phyloP scores from a whole-genome alignment of 345 rosid genomes.

The Xanthoceras sorbifolium region DNA sequence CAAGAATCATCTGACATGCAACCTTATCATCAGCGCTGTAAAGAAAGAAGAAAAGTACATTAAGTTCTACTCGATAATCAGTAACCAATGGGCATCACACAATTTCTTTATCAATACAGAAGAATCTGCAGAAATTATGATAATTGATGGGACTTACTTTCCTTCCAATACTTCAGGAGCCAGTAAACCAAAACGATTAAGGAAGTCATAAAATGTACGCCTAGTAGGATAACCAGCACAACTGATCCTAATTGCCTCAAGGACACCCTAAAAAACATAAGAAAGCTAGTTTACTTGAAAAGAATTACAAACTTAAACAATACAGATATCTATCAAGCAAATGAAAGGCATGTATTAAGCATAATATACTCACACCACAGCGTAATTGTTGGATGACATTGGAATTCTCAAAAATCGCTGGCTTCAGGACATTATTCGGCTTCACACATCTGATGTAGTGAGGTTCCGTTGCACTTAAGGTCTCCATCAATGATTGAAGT shows the following conservation, averaged over 20 bases:
- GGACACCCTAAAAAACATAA: constrained; percentile 53
- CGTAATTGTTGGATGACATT: constrained; percentile 95
- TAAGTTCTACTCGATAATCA: constrained; percentile 21
- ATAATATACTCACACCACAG: constrained; percentile 82
- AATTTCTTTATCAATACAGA: constrained; percentile 2
- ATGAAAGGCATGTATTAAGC: constrained; percentile 6
- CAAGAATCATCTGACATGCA: constrained; percentile 89
- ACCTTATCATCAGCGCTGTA: constrained; percentile 79
- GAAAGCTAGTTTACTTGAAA: neutral
- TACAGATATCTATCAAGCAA: constrained; percentile 1
- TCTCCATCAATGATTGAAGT: constrained; percentile 98
- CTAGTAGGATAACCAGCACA: constrained; percentile 99
- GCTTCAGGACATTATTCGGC: constrained; percentile 89
- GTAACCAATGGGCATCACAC: constrained; percentile 15
- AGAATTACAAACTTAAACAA: neutral
- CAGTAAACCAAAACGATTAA: constrained; percentile 93
- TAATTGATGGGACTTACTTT: constrained; percentile 47
- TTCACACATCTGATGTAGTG: constrained; percentile 99
- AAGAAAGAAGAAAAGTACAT: constrained; percentile 24
- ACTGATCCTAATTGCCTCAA: constrained; percentile 98
- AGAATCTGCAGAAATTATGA: constrained; percentile 10
- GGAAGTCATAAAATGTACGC: constrained; percentile 91
- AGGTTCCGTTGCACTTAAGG: constrained; percentile 84
- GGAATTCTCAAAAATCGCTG: constrained; percentile 84
- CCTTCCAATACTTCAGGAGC: constrained; percentile 95